Evolutionary conservation across 768 basidiomycete genomes (phyloP), one percentile per base, ranked within the genome.

Genomic region (Suillus fuscotomentosus): DNA sequence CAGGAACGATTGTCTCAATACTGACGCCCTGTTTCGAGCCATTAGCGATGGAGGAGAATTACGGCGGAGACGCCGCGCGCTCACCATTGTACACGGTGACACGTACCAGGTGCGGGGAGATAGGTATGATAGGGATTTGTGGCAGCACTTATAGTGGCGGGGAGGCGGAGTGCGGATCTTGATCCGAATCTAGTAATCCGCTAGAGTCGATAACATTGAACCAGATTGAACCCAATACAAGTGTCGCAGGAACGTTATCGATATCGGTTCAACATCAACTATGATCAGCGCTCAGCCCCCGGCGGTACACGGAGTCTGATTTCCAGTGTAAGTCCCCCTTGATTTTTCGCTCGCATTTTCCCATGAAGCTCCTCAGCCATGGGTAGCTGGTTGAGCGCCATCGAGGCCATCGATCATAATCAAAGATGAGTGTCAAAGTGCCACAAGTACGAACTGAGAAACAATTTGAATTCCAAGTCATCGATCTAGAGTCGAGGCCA

Each of bases 161-260:
- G 73, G 73, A 69, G 78, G 83, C 85, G 83, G 84, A 83, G 81
- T 83, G 80, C 87, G 86, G 88, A 90, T 88, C 88, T 87, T 85
- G 88, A 89, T 90, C 86, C 84, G 86, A 86, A 76, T 72, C 79
- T 76, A 76, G 76, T 57, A 66, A 66, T 64, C 53, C 60, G 63
- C 54, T 48, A 34, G 9, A 48, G 51, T 66, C 70, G 63, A 62
- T 63, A 20, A 20, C 34, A 63, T 36, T 66, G 39, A 45, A 43
- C 42, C 42, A 5, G 41, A 42, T 42, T 45, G 45, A 59, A 61
- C 56, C 59, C 50, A 62, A 62, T 67, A 63, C 63, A 53, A 13
- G 34, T 43, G 24, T 45, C 60, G 63, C 64, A 66, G 61, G 39
- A 41, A 54, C 24, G 57, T 59, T 59, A 59, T 59, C 57, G 57